A percentile compares a stretch with the other conserved stretches of the same genome.
phyloP scores from a whole-genome alignment of 768 basidiomycete species.

The Podaxis mareebaensis region DNA sequence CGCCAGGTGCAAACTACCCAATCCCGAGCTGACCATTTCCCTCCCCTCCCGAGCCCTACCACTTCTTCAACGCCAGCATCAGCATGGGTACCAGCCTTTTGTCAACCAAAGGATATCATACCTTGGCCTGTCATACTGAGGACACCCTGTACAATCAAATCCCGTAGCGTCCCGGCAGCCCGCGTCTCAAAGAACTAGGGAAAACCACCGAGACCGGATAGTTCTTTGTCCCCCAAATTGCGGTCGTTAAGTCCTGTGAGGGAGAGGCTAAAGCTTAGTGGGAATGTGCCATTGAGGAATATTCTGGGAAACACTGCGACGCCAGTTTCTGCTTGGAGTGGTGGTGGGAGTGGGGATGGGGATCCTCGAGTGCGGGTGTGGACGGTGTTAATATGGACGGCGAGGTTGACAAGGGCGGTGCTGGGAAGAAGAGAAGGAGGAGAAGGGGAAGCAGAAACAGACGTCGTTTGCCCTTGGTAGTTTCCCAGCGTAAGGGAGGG shows the following conservation, averaged over 20 bases:
- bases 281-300: slow-evolving; percentile 67
- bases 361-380: slow-evolving; percentile 3
- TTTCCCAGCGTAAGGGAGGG: slow-evolving; percentile 33
- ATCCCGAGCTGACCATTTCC: slow-evolving; percentile 35
- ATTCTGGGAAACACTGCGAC: slow-evolving; percentile 55
- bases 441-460: slow-evolving; percentile 81
- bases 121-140: slow-evolving; percentile 55
- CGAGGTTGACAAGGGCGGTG: slow-evolving; percentile 23
- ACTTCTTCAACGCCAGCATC: slow-evolving; percentile 17
- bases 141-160: slow-evolving; percentile 20
- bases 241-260: slow-evolving; percentile 45
- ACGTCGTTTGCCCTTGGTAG: slow-evolving; percentile 69
- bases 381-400: slow-evolving; percentile 50
- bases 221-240: slow-evolving; percentile 67
- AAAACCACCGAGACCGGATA: slow-evolving; percentile 50
- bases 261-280: slow-evolving; percentile 50
- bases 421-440: slow-evolving; percentile 35
- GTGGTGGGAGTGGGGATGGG: slow-evolving; percentile 18
- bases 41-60: slow-evolving; percentile 29
- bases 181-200: slow-evolving; percentile 6
- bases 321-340: slow-evolving; percentile 42
- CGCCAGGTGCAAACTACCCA: slow-evolving; percentile 16
- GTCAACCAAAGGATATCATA: slow-evolving; percentile 52
- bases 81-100: slow-evolving; percentile 33
- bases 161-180: slow-evolving; percentile 20